Evolutionary conservation across 805 yeast species (phyloP).

Genomic region (Tetrapisispora taiwanensis): DNA sequence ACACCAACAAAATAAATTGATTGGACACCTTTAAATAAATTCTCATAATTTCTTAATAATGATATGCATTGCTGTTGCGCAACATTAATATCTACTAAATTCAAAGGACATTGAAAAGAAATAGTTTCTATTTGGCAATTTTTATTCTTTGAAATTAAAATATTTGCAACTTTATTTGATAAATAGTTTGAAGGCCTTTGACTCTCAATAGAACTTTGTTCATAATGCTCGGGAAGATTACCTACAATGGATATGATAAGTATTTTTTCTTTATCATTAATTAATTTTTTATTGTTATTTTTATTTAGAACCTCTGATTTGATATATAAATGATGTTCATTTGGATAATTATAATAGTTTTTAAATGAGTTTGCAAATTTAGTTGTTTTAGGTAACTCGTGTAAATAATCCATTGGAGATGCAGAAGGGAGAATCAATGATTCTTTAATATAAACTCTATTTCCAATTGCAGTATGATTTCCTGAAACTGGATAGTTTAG

Average conservation of each 20-base stretch:
- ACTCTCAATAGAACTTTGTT: conserved; percentile 20
- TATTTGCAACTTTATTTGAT: conserved; percentile 19
- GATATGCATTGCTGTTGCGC: conserved; percentile 35
- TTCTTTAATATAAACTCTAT: conserved; percentile 19
- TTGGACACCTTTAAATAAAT: conserved; percentile 38
- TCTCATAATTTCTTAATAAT: conserved; percentile 41
- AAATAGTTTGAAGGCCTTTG: conserved; percentile 23
- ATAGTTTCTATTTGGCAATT: conserved; percentile 18
- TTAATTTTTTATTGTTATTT: conserved; percentile 8
- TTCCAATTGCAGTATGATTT: conserved; percentile 9
- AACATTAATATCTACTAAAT: conserved; percentile 19
- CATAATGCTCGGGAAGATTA: conserved; percentile 26
- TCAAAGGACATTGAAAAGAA: conserved; percentile 30
- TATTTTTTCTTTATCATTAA: conserved; percentile 17
- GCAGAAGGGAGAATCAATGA: conserved; percentile 25
- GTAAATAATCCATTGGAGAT: conserved; percentile 20
- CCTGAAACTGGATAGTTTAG: conserved; percentile 19
- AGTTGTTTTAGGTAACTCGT: conserved; percentile 27
- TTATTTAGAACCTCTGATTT: conserved; percentile 7
- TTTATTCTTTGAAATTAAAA: conserved; percentile 21
- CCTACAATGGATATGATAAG: conserved; percentile 27
- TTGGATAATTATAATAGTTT: conserved; percentile 30
- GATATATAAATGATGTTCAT: conserved; percentile 31
- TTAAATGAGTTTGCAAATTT: conserved; percentile 29
- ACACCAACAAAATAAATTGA: conserved; percentile 41